Conservation (phyloP, 1,284 basidiomycete species). For the Ganoderma boninense region DNA sequence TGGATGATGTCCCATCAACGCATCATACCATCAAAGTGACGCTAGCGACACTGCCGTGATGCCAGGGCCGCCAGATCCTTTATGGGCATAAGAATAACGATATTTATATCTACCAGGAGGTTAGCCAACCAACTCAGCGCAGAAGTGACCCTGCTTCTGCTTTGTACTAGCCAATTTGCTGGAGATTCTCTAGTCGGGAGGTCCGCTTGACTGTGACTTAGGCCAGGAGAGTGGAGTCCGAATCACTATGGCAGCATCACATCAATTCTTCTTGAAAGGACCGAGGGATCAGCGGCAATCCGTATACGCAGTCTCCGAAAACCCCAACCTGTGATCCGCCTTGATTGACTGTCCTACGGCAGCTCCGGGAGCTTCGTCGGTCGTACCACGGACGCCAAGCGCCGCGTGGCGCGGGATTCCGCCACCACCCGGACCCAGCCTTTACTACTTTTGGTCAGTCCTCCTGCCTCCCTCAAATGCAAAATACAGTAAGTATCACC, state of each 20-base stretch:
- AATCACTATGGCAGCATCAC: not conserved
- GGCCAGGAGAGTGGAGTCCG: not conserved
- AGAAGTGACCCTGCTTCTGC: not conserved
- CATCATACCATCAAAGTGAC: conserved; percentile 30
- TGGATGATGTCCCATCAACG: conserved; percentile 31
- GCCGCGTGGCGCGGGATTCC: not conserved
- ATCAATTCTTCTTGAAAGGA: conserved; percentile 21
- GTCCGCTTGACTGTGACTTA: not conserved
- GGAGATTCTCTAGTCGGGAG: not conserved
- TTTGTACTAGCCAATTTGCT: not conserved
- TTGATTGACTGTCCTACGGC: conserved; percentile 24
- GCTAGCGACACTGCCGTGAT: conserved; percentile 25
- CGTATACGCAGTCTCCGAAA: conserved; percentile 22
- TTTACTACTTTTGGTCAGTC: not conserved
- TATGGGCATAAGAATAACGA: not conserved
- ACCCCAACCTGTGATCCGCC: conserved; percentile 30
- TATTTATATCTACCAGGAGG: not conserved
- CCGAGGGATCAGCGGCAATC: conserved; percentile 30
- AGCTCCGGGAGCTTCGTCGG: conserved; percentile 2
- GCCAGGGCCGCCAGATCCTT: conserved; percentile 15
- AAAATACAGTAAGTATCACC: not conserved
- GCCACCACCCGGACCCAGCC: not conserved
- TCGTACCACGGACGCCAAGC: not conserved
- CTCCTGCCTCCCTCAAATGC: not conserved
- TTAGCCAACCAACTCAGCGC: not conserved